phyloP scores from a whole-genome alignment of 2,329 filamentous ascomycete species.

The Aspergillus bombycis region DNA sequence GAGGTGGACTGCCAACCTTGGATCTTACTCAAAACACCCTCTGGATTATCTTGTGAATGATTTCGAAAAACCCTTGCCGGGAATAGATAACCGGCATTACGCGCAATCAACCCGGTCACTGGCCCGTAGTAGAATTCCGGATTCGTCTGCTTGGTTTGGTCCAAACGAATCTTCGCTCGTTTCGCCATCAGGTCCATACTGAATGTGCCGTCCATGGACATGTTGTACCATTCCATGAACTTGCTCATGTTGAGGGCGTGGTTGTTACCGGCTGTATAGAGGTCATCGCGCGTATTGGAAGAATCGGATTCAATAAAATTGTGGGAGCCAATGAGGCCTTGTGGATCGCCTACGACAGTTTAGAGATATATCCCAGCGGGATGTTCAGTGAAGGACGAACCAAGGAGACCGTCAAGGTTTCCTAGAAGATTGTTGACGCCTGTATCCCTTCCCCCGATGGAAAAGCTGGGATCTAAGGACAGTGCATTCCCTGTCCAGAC shows the following conservation, averaged over 20 bases:
- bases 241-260: conserved; percentile 56
- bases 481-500: conserved; percentile 55
- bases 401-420: conserved; percentile 49
- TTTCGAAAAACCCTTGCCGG: conserved; percentile 49
- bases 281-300: conserved; percentile 56
- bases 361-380: background rate
- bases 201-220: conserved; percentile 43
- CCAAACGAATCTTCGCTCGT: conserved; percentile 50
- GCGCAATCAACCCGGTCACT: conserved; percentile 53
- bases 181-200: conserved; percentile 49
- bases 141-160: conserved; percentile 54
- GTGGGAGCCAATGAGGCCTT: conserved; percentile 56
- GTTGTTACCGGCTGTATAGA: conserved; percentile 56
- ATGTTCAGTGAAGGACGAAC: conserved; percentile 21
- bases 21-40: conserved; percentile 41
- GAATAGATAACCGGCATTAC: conserved; percentile 55
- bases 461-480: conserved; percentile 54
- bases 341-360: conserved; percentile 42
- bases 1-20: background rate
- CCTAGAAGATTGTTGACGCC: conserved; percentile 46
- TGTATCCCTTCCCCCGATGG: conserved; percentile 52
- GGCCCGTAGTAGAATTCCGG: conserved; percentile 60
- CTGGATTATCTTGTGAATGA: conserved; percentile 46
- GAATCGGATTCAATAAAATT: conserved; percentile 60
- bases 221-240: conserved; percentile 54